Base-by-base conservation (phyloP, 495 filamentous ascomycete genomes). In the Lindgomyces ingoldianus region DNA sequence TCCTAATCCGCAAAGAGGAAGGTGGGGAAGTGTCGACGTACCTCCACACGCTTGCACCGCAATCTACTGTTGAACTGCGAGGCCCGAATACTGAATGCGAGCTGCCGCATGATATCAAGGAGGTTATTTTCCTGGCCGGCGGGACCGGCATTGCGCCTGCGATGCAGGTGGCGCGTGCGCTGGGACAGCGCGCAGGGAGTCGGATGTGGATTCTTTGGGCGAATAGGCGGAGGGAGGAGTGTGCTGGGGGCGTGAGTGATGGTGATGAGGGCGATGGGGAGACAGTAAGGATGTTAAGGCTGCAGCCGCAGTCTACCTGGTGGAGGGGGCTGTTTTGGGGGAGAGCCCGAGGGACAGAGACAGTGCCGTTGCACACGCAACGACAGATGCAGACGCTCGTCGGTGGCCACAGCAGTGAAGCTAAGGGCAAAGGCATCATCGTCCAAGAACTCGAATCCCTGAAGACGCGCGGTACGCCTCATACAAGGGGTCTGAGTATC, bases 131-230 rank as follows among this genome's bases (percentile, higher is more conserved):
- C 74, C 77, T 97, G 30, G 94, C 93, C 14, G 94, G 93, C 0
- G 94, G 94, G 0, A 98, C 94, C 4, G 94, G 93, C 0, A 94
- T 98, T 73, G 91, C 91, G 22, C 90, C 93, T 0, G 94, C 93
- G 30, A 72, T 97, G 66, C 93, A 98, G 75, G 82, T 87, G 24
- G 90, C 84, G 36, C 76, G 85, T 59, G 82, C 81, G 9, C 68
- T 94, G 3, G 73, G 87, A 54, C 67, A 62, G 33, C 72, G 75
- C 70, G 69, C 33, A 60, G 58, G 42, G 14, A 59, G 50, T 1
- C 77, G 69, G 60, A 81, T 87, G 57, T 80, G 81, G 61, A 86
- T 92, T 27, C 69, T 91, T 0, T 92, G 89, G 89, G 89, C 88
- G 42, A 87, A 81, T 73, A 74, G 85, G 51, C 70, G 73, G 53